Base-by-base conservation (phyloP, 352 stramenopile genomes). In the Pythium apleroticum region DNA sequence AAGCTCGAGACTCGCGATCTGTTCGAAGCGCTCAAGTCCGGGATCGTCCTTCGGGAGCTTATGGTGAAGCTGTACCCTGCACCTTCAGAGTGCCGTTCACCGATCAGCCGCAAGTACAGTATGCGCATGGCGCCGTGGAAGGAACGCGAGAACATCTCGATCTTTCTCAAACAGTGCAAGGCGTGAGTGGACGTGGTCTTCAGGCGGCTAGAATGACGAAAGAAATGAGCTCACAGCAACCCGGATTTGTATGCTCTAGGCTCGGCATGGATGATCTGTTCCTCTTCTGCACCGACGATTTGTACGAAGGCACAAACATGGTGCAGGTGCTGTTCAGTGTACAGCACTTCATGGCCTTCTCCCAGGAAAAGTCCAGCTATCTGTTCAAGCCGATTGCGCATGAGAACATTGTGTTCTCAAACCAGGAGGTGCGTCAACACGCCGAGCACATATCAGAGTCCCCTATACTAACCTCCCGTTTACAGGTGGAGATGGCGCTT, bases 251-350 rank as follows among this genome's bases (percentile, higher is more conserved):
- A n/a, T n/a, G n/a, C n/a, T n/a, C n/a, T 7, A 92, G 85, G 4
- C 76, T 95, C n/a, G 84, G 86, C 19, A 95, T 95, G 84, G 81
- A 85, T 58, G 84, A 92, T 65, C 69, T 84, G 37, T 93, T 84
- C 24, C 62, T 95, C 17, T 93, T 95, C 56, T 92, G 84, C 68
- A 93, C 86, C 7, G 86, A 92, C 52, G 84, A 95, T 63, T 63
- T 95, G 35, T 94, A 93, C 63, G 84, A 93, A 60, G 86, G 86
- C 57, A 92, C 80, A 41, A 91, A 95, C 56, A 90, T 95, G 81
- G 82, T 95, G 3, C 83, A 91, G 67, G 80, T 93, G 25, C 63
- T 93, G 4, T 95, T 91, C 60, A 84, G 81, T 48, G 55, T 91
- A 9, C 82, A 95, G 60, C 81, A 91, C 62, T 90, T 90, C 27